Evolutionary conservation across 768 basidiomycete genomes (phyloP).

Genomic region (Termitomyces sp.): DNA sequence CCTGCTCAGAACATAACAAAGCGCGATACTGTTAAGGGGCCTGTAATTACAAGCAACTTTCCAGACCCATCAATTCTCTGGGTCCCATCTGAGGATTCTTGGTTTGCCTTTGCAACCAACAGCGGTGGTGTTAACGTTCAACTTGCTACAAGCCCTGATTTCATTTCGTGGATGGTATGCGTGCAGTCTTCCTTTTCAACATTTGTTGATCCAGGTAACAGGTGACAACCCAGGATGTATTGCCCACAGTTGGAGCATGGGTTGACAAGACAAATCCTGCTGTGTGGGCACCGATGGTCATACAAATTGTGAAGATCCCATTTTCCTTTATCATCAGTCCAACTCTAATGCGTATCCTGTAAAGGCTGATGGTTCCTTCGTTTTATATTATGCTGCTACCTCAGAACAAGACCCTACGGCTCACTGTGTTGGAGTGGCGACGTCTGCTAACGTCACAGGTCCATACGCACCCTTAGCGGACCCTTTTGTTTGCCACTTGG

Average conservation of each 20-base stretch:
- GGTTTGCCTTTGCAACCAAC: conserved; percentile 14
- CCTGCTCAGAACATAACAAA: conserved; percentile 8
- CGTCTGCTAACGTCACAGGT: conserved; percentile 5
- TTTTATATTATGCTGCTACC: conserved; percentile 13
- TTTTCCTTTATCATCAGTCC: not conserved
- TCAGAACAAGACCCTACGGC: conserved; percentile 7
- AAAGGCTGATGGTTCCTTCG: conserved; percentile 9
- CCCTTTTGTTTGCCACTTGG: conserved; percentile 11
- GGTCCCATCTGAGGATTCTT: conserved; percentile 9
- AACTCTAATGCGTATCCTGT: not conserved
- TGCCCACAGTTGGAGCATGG: conserved; percentile 12
- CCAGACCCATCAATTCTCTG: conserved; percentile 11
- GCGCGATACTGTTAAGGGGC: conserved; percentile 9
- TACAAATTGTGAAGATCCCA: conserved; percentile 2
- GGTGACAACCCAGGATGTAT: conserved; percentile 6
- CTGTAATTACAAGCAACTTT: conserved; percentile 10
- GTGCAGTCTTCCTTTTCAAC: not conserved
- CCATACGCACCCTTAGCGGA: conserved; percentile 4
- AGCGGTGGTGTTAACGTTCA: conserved; percentile 7
- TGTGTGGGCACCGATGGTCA: conserved; percentile 14
- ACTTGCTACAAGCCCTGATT: conserved; percentile 11
- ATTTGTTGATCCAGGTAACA: not conserved
- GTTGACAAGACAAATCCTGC: conserved; percentile 7
- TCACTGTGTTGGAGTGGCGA: conserved; percentile 13
- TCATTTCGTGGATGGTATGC: conserved; percentile 6